Evolutionary conservation across 495 filamentous ascomycete genomes (phyloP), one percentile per base, ranked within the genome.

Genomic region (Friedmanniomyces simplex): DNA sequence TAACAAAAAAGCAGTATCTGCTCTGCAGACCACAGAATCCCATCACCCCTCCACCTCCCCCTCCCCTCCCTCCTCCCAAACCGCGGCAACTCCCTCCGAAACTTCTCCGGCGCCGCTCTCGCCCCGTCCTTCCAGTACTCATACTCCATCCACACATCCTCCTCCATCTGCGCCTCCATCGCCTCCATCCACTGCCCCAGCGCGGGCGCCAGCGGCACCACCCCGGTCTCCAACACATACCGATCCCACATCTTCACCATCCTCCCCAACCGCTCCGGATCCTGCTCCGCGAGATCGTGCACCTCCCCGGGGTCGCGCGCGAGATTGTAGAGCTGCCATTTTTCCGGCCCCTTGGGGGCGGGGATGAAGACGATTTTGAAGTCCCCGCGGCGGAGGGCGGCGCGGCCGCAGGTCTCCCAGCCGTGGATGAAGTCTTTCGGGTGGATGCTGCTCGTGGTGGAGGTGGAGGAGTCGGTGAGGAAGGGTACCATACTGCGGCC

Each of bases 71-170:
- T n/a, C 39, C 79, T 69, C 63, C 78, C 65, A 49, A 81, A 79
- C 52, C 76, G 70, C 2, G 75, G 76, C 34, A 77, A 74, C 14
- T 74, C 67, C 39, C 75, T 74, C 11, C 67, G 74, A 61, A 82
- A 84, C 68, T 73, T 76, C 66, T 76, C 69, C 28, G 79, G 79
- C 21, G 75, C 69, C 41, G 83, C 80, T 47, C 70, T 72, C 8
- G 81, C 81, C 5, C 81, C 81, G 25, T 77, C 72, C 57, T 82
- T 81, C 80, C 81, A 84, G 48, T 84, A 84, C 69, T 83, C 79
- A 67, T 79, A 84, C 73, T 83, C 80, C 73, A 84, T 84, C 46
- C 81, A 84, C 5, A 74, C 79, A 68, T 82, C 79, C 65, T 84
- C 81, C 0, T 74, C 74, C 81, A 84, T 84, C 73, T 84, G 81